phyloP scores from a whole-genome alignment of 176 grass and related monocot genomes.

The Oryza nivara region DNA sequence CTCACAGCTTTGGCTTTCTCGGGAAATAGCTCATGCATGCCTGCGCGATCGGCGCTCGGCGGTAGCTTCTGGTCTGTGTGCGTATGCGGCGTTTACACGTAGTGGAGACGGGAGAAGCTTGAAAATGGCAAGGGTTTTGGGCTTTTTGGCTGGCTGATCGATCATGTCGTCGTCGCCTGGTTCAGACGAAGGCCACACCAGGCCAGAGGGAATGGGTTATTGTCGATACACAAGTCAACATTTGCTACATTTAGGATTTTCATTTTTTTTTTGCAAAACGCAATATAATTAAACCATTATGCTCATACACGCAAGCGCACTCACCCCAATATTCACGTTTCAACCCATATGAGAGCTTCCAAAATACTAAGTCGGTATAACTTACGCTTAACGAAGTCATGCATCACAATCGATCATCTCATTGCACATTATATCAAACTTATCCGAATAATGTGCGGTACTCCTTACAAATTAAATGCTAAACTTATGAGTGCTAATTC shows the following conservation, averaged over 20 bases:
- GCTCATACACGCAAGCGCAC: too few relatives aligned
- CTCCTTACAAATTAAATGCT: not conserved
- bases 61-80: not conserved
- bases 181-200: not conserved
- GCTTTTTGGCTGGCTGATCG: not conserved
- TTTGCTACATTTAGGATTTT: not conserved
- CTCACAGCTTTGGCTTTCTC: conserved; percentile 2
- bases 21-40: not conserved
- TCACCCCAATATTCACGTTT: too few relatives aligned
- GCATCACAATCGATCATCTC: too few relatives aligned
- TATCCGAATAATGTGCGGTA: not conserved
- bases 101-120: not conserved
- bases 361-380: too few relatives aligned
- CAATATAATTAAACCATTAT: too few relatives aligned
- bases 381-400: too few relatives aligned
- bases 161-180: conserved; percentile 7
- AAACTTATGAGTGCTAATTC: too few relatives aligned
- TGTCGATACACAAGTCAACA: not conserved
- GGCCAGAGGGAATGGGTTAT: not conserved
- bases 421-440: too few relatives aligned
- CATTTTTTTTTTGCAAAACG: too few relatives aligned
- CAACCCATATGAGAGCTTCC: too few relatives aligned
- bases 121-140: not conserved
- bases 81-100: not conserved
- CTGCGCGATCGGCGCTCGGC: not conserved